These are phyloP conservation scores for Chrysopogon serrulatus DNA, from an alignment of 176 grass and related monocot genomes.

Conservation along the genomic window DNA sequence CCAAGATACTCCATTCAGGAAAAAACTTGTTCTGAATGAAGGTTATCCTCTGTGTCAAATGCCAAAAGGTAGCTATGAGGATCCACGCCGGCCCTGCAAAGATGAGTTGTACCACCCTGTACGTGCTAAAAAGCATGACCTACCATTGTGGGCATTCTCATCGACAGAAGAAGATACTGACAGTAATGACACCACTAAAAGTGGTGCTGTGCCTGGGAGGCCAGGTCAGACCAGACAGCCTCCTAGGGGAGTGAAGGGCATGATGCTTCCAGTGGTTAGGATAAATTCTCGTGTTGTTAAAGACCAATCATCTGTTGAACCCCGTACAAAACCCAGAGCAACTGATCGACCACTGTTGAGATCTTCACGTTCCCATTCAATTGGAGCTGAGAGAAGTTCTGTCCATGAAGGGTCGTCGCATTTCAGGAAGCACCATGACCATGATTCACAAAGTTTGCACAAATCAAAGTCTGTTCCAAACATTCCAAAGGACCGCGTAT, in stretches of 20 bases:
- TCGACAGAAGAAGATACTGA: slow-evolving; percentile 75
- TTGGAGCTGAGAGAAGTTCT: slow-evolving; percentile 60
- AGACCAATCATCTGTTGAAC: slow-evolving; percentile 58
- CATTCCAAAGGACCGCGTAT: slow-evolving; percentile 86
- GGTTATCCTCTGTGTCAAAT: slow-evolving; percentile 83
- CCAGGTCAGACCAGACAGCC: slow-evolving; percentile 45
- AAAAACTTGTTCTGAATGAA: slow-evolving; percentile 87
- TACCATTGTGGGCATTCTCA: slow-evolving; percentile 80
- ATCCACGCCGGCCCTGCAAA: slow-evolving; percentile 69
- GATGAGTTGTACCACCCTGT: slow-evolving; percentile 64
- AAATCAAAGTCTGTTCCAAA: slow-evolving; percentile 56
- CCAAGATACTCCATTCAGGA: slow-evolving; percentile 65
- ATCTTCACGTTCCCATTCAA: slow-evolving; percentile 70
- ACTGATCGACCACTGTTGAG: slow-evolving; percentile 55
- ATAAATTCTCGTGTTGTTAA: slow-evolving; percentile 90
- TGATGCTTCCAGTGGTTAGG: slow-evolving; percentile 64
- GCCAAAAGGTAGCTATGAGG: slow-evolving; percentile 61
- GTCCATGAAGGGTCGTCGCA: slow-evolving; percentile 57
- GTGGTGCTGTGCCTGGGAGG: slow-evolving; percentile 40
- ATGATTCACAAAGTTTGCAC: slow-evolving; percentile 67
- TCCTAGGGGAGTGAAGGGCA: slow-evolving; percentile 75
- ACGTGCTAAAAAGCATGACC: slow-evolving; percentile 65
- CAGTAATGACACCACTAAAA: slow-evolving; percentile 52
- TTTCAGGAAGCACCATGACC: slow-evolving; percentile 69
- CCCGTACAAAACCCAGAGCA: slow-evolving; percentile 47